Conservation (phyloP, 352 stramenopile species). For the Pythium aphanidermatum region DNA sequence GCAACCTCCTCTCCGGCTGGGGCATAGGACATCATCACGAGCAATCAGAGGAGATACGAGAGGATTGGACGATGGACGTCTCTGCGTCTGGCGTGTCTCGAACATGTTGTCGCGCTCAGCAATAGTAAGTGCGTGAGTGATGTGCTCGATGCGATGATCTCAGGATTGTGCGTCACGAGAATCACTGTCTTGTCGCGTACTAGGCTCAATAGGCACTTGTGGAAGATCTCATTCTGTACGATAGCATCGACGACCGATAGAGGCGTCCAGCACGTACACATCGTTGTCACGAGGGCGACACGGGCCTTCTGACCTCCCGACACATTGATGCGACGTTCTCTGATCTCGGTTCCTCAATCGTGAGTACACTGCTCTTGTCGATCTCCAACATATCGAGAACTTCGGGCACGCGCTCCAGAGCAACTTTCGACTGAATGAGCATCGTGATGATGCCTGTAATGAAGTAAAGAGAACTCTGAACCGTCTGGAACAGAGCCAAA, state of each 20-base stretch:
- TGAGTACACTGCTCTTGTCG: slow-evolving; percentile 7
- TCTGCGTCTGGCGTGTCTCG: slow-evolving; percentile 5
- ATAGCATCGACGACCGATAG: slow-evolving; percentile 42
- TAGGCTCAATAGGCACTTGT: slow-evolving; percentile 53
- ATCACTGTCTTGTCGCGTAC: slow-evolving; percentile 51
- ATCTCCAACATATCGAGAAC: slow-evolving; percentile 51
- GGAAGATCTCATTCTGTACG: slow-evolving; percentile 71
- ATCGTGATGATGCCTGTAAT: slow-evolving; percentile 45
- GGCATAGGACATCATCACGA: no score
- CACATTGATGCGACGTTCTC: slow-evolving; percentile 35
- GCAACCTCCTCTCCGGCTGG: no score
- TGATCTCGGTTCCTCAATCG: slow-evolving; percentile 25
- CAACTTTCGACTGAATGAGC: slow-evolving; percentile 82
- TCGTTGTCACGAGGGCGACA: slow-evolving; percentile 30
- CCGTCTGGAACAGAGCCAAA: slow-evolving; percentile 68
- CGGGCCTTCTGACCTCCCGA: slow-evolving; percentile 38
- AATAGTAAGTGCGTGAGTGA: slow-evolving; percentile 7
- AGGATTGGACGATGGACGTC: slow-evolving; percentile 10
- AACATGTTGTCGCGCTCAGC: slow-evolving; percentile 2
- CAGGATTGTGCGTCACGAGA: slow-evolving; percentile 47
- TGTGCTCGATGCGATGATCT: slow-evolving; percentile 26
- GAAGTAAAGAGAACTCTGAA: slow-evolving; percentile 46
- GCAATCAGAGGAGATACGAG: slow-evolving; percentile 21
- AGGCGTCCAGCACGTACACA: slow-evolving; percentile 47
- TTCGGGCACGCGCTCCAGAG: slow-evolving; percentile 27